Base-by-base conservation (phyloP, 2,329 filamentous ascomycete genomes). In the Stemphylium lycopersici region DNA sequence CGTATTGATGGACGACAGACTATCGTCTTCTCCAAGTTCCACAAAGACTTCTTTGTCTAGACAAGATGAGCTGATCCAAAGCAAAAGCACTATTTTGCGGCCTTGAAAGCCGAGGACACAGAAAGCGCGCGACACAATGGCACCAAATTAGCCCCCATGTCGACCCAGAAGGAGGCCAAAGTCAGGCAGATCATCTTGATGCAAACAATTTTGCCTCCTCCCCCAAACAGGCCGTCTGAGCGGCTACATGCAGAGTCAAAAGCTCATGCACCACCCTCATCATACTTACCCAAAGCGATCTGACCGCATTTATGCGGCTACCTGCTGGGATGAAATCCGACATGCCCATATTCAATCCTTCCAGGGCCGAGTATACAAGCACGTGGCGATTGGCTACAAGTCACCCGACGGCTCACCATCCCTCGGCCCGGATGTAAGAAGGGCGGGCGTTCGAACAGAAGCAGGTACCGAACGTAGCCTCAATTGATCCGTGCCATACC, bases 391-490 rank as follows among this genome's bases (percentile, higher is more conserved):
- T 18, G 40, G 29, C 15, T 12, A 22, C n/a, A 18, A 10, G 10
- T 20, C 24, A 24, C 16, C 18, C 44, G 29, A 42, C 26, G 13
- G 24, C 38, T 36, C 26, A 3, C 37, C 6, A 13, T 24, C 12
- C n/a, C n/a, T 41, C 39, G 29, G 39, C 10, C 36, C 47, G 46
- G 20, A 20, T 39, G 10, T 15, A 24, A 18, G 7, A 43, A 36
- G 24, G 11, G n/a, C 44, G 33, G 3, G 20, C 33, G 13, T 42
- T 36, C 26, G 22, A 11, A 22, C 22, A 18, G 22, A 50, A 42
- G 45, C 51, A 50, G 51, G 51, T 39, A 54, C 51, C 45, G 33
- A 48, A n/a, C 24, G 32, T 20, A 48, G 37, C 37, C 15, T 18
- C 18, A 37, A 31, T 15, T 45, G 26, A 40, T 50, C 13, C 29